phyloP scores from a whole-genome alignment of 805 yeast genomes.

The Deakozyma indianensis region DNA sequence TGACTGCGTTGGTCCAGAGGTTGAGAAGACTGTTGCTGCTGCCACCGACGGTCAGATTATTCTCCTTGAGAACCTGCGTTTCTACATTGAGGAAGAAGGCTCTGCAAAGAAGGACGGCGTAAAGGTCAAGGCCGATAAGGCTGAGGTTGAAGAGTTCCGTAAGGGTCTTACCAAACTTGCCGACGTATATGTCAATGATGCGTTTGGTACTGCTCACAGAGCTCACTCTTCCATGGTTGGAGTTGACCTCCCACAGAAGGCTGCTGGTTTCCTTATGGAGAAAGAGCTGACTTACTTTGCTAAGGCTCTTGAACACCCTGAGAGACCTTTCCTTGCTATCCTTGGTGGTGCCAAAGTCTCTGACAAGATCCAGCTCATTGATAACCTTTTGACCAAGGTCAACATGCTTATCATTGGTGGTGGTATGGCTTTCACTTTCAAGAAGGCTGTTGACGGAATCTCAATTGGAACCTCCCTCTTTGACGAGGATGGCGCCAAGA shows the following conservation, averaged over 20 bases:
- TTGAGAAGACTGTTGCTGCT: conserved; percentile 59
- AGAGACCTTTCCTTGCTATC: conserved; percentile 95
- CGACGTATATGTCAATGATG: conserved; percentile 94
- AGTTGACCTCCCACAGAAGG: conserved; percentile 86
- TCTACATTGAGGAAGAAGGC: conserved; percentile 85
- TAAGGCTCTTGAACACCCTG: conserved; percentile 96
- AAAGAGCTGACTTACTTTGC: conserved; percentile 96
- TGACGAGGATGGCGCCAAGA: conserved; percentile 91
- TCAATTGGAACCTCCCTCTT: conserved; percentile 83
- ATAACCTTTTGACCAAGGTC: conserved; percentile 86
- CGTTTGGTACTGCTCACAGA: conserved; percentile 99
- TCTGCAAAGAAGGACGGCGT: conserved; percentile 86
- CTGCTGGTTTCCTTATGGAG: conserved; percentile 96
- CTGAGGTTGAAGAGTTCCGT: conserved; percentile 78
- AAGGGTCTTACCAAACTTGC: conserved; percentile 79
- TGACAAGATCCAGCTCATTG: conserved; percentile 96
- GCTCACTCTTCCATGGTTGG: conserved; percentile 99
- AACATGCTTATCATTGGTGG: conserved; percentile 92
- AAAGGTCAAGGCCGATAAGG: conserved; percentile 79
- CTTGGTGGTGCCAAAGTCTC: conserved; percentile 99
- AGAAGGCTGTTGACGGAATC: conserved; percentile 77
- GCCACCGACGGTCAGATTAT: conserved; percentile 72
- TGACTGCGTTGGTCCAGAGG: conserved; percentile 90
- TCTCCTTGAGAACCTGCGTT: conserved; percentile 92
- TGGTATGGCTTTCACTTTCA: conserved; percentile 99